Evolutionary conservation across 2,329 filamentous ascomycete species (phyloP).

Genomic region (Sporothrix schenckii): DNA sequence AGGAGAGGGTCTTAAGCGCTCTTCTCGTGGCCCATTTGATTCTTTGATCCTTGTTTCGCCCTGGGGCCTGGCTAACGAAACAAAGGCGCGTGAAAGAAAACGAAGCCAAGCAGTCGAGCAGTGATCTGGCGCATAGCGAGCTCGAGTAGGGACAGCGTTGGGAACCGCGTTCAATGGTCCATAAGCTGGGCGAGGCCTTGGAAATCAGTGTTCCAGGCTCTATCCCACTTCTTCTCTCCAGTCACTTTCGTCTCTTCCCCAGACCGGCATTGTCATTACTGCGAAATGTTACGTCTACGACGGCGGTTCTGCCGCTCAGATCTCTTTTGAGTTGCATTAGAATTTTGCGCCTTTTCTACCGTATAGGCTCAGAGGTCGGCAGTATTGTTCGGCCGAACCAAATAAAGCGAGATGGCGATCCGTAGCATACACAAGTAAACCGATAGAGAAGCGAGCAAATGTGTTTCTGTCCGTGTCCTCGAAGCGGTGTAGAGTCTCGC

Average conservation of each 20-base stretch:
- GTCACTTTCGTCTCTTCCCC: not conserved
- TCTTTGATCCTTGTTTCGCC: constrained; percentile 6
- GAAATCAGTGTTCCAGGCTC: not conserved
- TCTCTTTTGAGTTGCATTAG: not conserved
- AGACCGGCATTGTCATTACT: not conserved
- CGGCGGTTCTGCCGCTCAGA: not conserved
- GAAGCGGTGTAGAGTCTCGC: not conserved
- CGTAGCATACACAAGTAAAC: not conserved
- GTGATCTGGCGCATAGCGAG: not conserved
- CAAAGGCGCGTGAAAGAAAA: not conserved
- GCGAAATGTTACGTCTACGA: not conserved
- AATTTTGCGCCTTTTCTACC: not conserved
- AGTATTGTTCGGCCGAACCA: not conserved
- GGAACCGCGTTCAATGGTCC: constrained; percentile 4
- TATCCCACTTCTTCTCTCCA: not conserved
- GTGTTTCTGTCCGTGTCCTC: not conserved
- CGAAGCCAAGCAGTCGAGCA: too few relatives aligned
- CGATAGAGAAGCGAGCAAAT: not conserved
- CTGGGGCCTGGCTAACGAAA: constrained; percentile 14
- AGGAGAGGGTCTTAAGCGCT: not conserved
- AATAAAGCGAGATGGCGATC: not conserved
- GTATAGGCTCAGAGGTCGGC: not conserved
- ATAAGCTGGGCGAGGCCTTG: not conserved
- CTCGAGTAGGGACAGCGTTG: not conserved
- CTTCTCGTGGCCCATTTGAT: not conserved